These are phyloP conservation scores for Pholiota adiposa DNA, from an alignment of 1,284 basidiomycete species.

Conservation along the genomic window DNA sequence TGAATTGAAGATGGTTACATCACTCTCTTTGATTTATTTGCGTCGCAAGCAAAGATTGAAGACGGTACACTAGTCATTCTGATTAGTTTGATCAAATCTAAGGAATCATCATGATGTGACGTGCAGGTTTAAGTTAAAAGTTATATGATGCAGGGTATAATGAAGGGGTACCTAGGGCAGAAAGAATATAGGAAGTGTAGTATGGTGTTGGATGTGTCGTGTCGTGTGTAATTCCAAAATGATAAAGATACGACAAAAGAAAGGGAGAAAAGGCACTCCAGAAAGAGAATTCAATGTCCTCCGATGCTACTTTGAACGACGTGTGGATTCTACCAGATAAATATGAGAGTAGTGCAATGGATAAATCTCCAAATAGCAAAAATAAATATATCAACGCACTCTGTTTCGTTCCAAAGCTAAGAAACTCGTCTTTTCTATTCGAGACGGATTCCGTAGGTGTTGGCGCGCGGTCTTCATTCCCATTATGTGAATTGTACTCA, in stretches of 20 bases:
- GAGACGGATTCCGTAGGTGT: slow-evolving; percentile 42
- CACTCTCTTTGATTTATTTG: no score
- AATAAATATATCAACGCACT: slow-evolving; percentile 26
- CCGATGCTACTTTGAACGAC: slow-evolving; percentile 26
- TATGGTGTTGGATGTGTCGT: neutral
- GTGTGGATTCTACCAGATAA: slow-evolving; percentile 21
- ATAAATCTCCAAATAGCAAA: neutral
- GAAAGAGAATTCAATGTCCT: slow-evolving; percentile 13
- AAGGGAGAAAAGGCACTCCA: neutral
- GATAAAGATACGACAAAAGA: slow-evolving; percentile 4
- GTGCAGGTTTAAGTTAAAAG: neutral
- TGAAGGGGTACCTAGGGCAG: neutral
- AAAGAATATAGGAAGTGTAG: neutral
- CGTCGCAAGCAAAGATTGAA: no score
- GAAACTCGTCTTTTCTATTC: slow-evolving; percentile 40
- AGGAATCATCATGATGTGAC: neutral
- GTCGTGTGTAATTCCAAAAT: neutral
- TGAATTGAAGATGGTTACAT: no score
- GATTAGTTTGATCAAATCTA: neutral
- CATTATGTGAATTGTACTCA: slow-evolving; percentile 71
- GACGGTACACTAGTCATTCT: no score
- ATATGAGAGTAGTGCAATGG: neutral
- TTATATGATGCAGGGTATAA: slow-evolving; percentile 18
- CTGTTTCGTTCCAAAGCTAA: slow-evolving; percentile 38
- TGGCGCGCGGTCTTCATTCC: slow-evolving; percentile 68